Evolutionary conservation across 2,329 filamentous ascomycete species (phyloP), one percentile per base, ranked within the genome.

Genomic region (Fusarium humuli): DNA sequence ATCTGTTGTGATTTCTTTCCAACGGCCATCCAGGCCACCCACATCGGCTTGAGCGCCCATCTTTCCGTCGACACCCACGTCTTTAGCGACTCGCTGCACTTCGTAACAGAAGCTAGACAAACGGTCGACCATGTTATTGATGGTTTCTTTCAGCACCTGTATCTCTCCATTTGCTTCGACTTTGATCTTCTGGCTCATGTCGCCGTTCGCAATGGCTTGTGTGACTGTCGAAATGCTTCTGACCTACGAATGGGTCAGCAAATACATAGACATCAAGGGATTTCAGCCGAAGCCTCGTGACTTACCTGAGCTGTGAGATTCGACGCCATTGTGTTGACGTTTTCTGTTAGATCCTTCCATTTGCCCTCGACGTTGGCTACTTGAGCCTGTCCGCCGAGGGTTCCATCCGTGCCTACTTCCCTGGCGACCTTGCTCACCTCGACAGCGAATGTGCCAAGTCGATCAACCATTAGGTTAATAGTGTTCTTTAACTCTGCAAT

Each of bases 381-480:
- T 79, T 95, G 90, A 61, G 95, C 95, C 80, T 98, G 95, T 54
- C 95, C 95, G 74, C 95, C 95, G 42, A 98, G 88, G 50, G 94
- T 95, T 72, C 95, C 95, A 80, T 98, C 95, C 4, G 95, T 98
- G 74, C 95, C 95, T 84, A 98, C 95, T 82, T 98, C 95, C 79
- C 94, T 91, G 50, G 95, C 95, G 71, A 98, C 91, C 79, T 96
- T 94, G 79, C 95, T 98, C 78, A 98, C 95, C 80, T 98, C 94
- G 73, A 96, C 96, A 61, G 95, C 95, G 79, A 98, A 98, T 47
- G 95, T 95, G 74, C 97, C 94, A 46, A 98, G 86, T 76, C 97
- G 94, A 80, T 98, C 95, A 79, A 98, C 96, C 95, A 98, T 98
- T 77, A 93, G 97, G 81, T 98, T 98, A 84, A 98, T 98, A 10